A percentile compares a stretch with the other conserved stretches of the same genome.
Evolutionary conservation across 2,329 filamentous ascomycete genomes (phyloP).

Genomic region (Penicillium sp.): DNA sequence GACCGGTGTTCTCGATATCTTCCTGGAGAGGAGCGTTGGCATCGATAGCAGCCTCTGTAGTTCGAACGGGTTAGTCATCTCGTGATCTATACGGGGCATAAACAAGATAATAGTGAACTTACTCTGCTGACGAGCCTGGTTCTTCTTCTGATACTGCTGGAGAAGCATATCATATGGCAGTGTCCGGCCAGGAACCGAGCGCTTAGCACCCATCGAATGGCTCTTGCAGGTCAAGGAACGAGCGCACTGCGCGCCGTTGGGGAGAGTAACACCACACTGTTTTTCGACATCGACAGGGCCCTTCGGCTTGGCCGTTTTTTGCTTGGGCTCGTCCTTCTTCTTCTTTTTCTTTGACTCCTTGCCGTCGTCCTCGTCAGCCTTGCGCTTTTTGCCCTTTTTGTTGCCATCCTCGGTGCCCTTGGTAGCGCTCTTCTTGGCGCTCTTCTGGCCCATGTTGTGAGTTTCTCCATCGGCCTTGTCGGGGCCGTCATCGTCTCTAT

Average conservation of each 20-base stretch:
- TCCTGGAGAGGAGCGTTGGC: conserved; percentile 89
- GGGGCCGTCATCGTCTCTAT: conserved; percentile 48
- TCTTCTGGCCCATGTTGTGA: conserved; percentile 60
- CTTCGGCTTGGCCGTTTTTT: conserved; percentile 80
- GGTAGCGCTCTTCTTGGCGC: conserved; percentile 60
- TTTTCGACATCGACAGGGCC: conserved; percentile 91
- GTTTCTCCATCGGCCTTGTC: conserved; percentile 43
- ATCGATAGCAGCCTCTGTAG: conserved; percentile 83
- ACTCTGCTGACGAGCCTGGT: conserved; percentile 97
- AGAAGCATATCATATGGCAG: conserved; percentile 91
- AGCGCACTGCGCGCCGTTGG: conserved; percentile 84
- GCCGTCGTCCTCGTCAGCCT: conserved; percentile 68
- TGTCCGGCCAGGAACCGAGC: conserved; percentile 80
- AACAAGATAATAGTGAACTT: conserved; percentile 42
- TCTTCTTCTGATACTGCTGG: conserved; percentile 91
- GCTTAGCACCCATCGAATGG: conserved; percentile 91
- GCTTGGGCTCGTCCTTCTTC: conserved; percentile 89
- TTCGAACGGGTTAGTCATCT: conserved; percentile 17
- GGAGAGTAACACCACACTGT: conserved; percentile 83
- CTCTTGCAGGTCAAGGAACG: conserved; percentile 90
- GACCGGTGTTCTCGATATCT: conserved; percentile 74
- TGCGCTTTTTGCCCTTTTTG: conserved; percentile 73
- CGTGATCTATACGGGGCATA: conserved; percentile 19
- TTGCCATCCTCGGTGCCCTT: conserved; percentile 53
- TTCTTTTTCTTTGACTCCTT: conserved; percentile 87